Conservation (phyloP, 1,284 basidiomycete species). For the Neolentinus lepideus region DNA sequence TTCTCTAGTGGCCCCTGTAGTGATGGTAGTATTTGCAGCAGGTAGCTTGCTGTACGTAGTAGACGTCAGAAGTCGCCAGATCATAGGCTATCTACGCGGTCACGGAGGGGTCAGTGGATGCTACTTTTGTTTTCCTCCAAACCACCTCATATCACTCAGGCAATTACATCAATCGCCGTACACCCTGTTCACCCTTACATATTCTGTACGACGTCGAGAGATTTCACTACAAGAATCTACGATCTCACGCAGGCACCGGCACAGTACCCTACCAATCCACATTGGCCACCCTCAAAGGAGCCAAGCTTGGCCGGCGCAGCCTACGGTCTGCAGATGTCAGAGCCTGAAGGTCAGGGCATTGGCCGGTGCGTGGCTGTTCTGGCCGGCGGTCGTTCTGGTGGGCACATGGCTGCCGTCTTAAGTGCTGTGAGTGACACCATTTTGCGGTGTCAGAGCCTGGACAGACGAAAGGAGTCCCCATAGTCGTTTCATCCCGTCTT, state of each 20-base stretch:
- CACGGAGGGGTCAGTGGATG: constrained; percentile 55
- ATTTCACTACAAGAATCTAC: constrained; percentile 59
- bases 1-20: constrained; percentile 35
- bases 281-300: constrained; percentile 43
- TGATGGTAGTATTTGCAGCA: constrained; percentile 47
- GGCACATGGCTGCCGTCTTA: constrained; percentile 60
- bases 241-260: constrained; percentile 37
- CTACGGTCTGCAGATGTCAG: constrained; percentile 54
- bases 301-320: constrained; percentile 59
- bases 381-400: constrained; percentile 62
- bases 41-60: constrained; percentile 47
- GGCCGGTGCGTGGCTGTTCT: constrained; percentile 60
- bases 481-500: constrained; percentile 59
- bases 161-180: constrained; percentile 58
- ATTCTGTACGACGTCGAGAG: constrained; percentile 62
- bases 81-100: constrained; percentile 47
- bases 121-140: constrained; percentile 7
- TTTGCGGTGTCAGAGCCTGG: neutral
- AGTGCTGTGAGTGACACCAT: constrained; percentile 42
- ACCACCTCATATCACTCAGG: constrained; percentile 25
- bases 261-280: constrained; percentile 38
- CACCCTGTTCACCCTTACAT: constrained; percentile 51
- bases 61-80: constrained; percentile 29
- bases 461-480: neutral
- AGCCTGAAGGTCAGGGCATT: constrained; percentile 48